These are phyloP conservation scores for Asclepias syriaca DNA, from an alignment of 257 asterid genomes.

Conservation along the genomic window DNA sequence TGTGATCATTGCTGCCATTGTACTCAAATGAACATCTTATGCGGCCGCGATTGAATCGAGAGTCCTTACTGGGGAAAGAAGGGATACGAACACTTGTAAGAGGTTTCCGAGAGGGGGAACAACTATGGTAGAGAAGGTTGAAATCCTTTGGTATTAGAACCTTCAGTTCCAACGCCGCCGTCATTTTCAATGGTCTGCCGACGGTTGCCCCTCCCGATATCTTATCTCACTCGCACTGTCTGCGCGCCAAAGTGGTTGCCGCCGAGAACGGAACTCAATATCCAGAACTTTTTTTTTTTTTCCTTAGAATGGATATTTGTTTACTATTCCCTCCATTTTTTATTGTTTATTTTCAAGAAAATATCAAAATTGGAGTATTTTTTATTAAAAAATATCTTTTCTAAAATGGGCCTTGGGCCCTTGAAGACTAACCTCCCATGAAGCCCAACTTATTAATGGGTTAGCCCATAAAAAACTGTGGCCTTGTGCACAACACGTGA, in stretches of 20 bases:
- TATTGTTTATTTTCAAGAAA: too few species aligned
- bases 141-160: constrained; percentile 5
- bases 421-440: background rate
- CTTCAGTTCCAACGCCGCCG: constrained; percentile 33
- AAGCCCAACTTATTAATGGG: background rate
- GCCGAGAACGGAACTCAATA: background rate
- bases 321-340: background rate
- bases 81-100: constrained; percentile 6
- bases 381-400: too few species aligned
- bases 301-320: background rate
- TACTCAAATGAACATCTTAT: constrained; percentile 30
- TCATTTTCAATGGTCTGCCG: constrained; percentile 9
- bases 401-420: background rate
- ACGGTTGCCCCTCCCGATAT: background rate
- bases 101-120: constrained; percentile 2
- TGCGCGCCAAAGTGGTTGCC: background rate
- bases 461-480: background rate
- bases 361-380: too few species aligned
- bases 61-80: constrained; percentile 12
- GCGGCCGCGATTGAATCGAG: constrained; percentile 13
- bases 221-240: background rate
- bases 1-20: constrained; percentile 12
- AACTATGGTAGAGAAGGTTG: constrained; percentile 9
- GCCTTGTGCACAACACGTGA: constrained; percentile 14
- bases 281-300: background rate